Percentiles rank a stretch among this genome's conserved stretches.
phyloP scores from a whole-genome alignment of 202 grass and related monocot genomes.

The Dendrocalamus latiflorus region DNA sequence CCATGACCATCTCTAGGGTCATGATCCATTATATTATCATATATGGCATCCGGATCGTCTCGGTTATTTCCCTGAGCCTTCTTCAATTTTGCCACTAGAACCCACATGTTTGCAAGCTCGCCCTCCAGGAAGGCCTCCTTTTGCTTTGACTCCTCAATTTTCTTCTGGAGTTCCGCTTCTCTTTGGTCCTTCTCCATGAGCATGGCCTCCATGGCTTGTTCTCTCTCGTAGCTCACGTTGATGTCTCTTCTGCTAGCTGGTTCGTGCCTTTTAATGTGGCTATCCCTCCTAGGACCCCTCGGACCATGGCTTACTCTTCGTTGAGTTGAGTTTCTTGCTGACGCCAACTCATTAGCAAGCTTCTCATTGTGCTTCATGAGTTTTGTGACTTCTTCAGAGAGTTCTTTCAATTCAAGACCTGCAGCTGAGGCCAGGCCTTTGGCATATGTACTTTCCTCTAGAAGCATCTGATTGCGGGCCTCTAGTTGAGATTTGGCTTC shows the following conservation, averaged over 20 bases:
- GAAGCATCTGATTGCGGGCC: conserved; percentile 48
- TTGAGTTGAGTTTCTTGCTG: conserved; percentile 51
- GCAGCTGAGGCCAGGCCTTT: conserved; percentile 64
- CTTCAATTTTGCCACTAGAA: conserved; percentile 62
- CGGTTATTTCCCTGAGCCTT: conserved; percentile 37
- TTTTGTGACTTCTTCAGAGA: conserved; percentile 78
- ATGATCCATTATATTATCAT: conserved; percentile 30
- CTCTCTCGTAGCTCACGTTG: conserved; percentile 42
- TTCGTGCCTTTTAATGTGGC: conserved; percentile 46
- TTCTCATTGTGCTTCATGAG: conserved; percentile 81
- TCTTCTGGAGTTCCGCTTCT: conserved; percentile 57
- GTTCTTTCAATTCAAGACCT: conserved; percentile 59
- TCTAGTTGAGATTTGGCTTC: conserved; percentile 67
- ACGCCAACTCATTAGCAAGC: conserved; percentile 51
- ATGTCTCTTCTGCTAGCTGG: conserved; percentile 43
- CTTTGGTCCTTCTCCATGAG: conserved; percentile 56
- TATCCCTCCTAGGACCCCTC: conserved; percentile 41
- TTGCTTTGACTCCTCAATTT: conserved; percentile 62
- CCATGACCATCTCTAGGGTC: not conserved
- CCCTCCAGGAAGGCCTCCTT: conserved; percentile 65
- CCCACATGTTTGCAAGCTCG: conserved; percentile 78
- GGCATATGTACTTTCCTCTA: conserved; percentile 61
- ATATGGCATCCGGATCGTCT: conserved; percentile 39
- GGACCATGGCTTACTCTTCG: conserved; percentile 44
- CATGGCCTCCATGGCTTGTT: conserved; percentile 44